A percentile compares a stretch with the other conserved stretches of the same genome.
Evolutionary conservation across 2,329 filamentous ascomycete species (phyloP).

Genomic region (Daldinia eschscholtzii): DNA sequence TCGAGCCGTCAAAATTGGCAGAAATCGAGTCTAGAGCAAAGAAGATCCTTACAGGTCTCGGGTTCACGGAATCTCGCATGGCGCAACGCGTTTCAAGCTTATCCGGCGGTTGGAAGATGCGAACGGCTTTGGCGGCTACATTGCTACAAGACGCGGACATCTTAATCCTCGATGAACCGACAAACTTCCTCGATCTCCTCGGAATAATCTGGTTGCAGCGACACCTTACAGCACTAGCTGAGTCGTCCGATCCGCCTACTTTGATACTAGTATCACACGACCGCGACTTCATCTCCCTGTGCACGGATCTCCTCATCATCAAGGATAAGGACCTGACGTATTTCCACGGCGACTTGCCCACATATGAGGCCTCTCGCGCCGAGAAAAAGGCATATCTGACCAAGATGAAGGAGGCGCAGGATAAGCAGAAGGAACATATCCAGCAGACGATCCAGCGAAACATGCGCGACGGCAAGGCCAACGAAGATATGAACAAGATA

Average conservation of each 20-base stretch:
- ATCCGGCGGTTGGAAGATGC: slow-evolving; percentile 84
- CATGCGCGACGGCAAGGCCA: slow-evolving; percentile 79
- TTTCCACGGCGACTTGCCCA: slow-evolving; percentile 80
- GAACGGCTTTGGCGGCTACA: slow-evolving; percentile 72
- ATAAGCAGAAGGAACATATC: slow-evolving; percentile 83
- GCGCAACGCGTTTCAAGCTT: slow-evolving; percentile 71
- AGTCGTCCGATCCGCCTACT: slow-evolving; percentile 69
- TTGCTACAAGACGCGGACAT: slow-evolving; percentile 81
- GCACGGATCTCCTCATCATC: slow-evolving; percentile 82
- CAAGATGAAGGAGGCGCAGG: slow-evolving; percentile 85
- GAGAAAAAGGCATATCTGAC: slow-evolving; percentile 76
- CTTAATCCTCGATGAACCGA: slow-evolving; percentile 86
- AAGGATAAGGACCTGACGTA: slow-evolving; percentile 78
- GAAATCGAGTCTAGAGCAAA: slow-evolving; percentile 76
- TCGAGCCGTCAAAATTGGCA: slow-evolving; percentile 74
- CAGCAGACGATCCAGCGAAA: slow-evolving; percentile 82
- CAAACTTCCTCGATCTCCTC: slow-evolving; percentile 85
- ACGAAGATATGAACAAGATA: slow-evolving; percentile 86
- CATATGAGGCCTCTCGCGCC: slow-evolving; percentile 76
- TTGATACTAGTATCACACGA: slow-evolving; percentile 87
- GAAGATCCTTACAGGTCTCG: slow-evolving; percentile 75
- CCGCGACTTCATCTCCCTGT: slow-evolving; percentile 80
- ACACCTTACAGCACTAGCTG: slow-evolving; percentile 71
- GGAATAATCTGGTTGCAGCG: slow-evolving; percentile 88
- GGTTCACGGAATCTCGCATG: slow-evolving; percentile 75